Conservation (phyloP, 371 early-diverging fungal genomes). For the Choanephora cucurbitarum region DNA sequence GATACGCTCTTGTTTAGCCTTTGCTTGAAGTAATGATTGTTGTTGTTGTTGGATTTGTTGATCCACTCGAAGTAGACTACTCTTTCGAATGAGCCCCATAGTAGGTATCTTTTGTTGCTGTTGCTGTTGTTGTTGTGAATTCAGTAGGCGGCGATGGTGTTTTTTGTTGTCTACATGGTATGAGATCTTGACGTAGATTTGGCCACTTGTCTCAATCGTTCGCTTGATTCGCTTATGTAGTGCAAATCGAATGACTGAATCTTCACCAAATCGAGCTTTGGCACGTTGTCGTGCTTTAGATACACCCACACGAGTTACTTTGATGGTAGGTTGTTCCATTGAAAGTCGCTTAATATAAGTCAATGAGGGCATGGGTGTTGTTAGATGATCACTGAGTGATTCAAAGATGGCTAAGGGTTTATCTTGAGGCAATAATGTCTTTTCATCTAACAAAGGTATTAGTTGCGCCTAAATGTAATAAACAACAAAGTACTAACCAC, state of each 20-base stretch:
- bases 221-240: slow-evolving; percentile 59
- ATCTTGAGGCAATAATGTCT: slow-evolving; percentile 56
- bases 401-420: slow-evolving; percentile 65
- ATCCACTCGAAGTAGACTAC: slow-evolving; percentile 22
- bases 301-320: slow-evolving; percentile 40
- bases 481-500: slow-evolving; percentile 40
- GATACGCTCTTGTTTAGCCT: slow-evolving; percentile 26
- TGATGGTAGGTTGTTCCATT: slow-evolving; percentile 32
- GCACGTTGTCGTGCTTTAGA: slow-evolving; percentile 38
- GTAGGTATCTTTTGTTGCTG: slow-evolving; percentile 21
- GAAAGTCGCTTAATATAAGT: slow-evolving; percentile 40
- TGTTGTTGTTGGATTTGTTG: slow-evolving; percentile 17
- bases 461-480: neutral
- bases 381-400: slow-evolving; percentile 60
- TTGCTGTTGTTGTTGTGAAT: slow-evolving; percentile 6
- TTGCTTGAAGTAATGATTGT: neutral
- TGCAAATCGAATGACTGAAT: slow-evolving; percentile 49
- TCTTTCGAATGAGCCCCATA: slow-evolving; percentile 20
- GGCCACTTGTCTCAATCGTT: slow-evolving; percentile 37
- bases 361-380: slow-evolving; percentile 60
- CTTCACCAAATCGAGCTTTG: slow-evolving; percentile 44
- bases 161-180: slow-evolving; percentile 30
- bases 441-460: slow-evolving; percentile 53
- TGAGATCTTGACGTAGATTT: slow-evolving; percentile 48
- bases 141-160: slow-evolving; percentile 6